Conservation (phyloP, 805 yeast species). For the Dipodascus geniculatus region DNA sequence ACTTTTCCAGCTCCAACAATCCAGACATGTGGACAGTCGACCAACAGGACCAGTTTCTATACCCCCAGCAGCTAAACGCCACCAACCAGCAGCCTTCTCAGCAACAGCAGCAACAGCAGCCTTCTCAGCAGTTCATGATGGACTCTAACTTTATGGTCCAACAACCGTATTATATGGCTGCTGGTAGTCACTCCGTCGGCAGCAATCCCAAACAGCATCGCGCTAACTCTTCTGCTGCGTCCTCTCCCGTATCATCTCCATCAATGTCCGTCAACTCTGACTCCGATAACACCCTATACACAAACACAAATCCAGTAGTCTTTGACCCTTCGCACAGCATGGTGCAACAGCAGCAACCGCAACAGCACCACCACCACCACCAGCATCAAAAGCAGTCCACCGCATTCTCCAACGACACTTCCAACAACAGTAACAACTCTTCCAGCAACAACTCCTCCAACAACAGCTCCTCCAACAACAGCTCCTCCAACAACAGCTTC, state of each 20-base stretch:
- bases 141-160: neutral
- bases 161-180: neutral
- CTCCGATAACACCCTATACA: neutral
- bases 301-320: neutral
- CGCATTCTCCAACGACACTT: neutral
- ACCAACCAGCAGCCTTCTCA: neutral
- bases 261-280: slow-evolving; percentile 2
- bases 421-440: neutral
- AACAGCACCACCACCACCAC: neutral
- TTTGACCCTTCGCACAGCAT: neutral
- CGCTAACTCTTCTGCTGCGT: neutral
- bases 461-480: neutral
- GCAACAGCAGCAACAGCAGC: neutral
- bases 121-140: neutral
- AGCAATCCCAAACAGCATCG: too few species aligned
- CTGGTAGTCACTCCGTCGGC: too few species aligned
- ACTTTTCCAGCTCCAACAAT: neutral
- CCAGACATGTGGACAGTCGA: neutral
- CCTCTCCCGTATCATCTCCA: neutral
- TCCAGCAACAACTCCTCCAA: neutral
- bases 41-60: neutral
- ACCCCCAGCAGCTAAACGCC: neutral
- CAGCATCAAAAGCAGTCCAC: neutral
- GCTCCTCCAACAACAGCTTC: neutral
- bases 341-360: neutral